Conservation (phyloP, 2,329 filamentous ascomycete genomes). For the Cladosporium oxysporum region DNA sequence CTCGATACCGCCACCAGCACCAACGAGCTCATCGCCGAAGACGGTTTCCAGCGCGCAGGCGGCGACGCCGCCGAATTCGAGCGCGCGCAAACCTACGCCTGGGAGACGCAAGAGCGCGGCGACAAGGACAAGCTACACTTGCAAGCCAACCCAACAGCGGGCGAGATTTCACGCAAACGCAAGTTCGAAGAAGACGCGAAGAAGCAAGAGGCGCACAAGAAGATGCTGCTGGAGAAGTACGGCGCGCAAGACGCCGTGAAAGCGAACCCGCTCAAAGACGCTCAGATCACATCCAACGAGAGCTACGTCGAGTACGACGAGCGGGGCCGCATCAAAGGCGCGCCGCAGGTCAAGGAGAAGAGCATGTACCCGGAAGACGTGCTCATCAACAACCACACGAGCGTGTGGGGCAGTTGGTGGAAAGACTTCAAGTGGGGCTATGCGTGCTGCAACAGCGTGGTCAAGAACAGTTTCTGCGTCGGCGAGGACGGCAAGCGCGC, state of each 20-base stretch:
- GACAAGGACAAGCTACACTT: slow-evolving; percentile 81
- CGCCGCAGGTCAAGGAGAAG: slow-evolving; percentile 71
- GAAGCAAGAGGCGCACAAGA: slow-evolving; percentile 67
- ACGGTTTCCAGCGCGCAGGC: slow-evolving; percentile 84
- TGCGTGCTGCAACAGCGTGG: slow-evolving; percentile 86
- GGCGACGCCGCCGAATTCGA: slow-evolving; percentile 95
- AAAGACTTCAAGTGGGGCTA: slow-evolving; percentile 94
- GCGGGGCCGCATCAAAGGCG: slow-evolving; percentile 84
- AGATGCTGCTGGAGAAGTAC: slow-evolving; percentile 77
- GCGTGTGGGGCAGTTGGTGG: slow-evolving; percentile 98
- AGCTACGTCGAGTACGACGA: slow-evolving; percentile 94
- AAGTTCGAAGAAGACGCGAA: slow-evolving; percentile 71
- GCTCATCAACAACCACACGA: slow-evolving; percentile 84
- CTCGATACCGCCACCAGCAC: slow-evolving; percentile 79
- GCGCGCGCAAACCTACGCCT: slow-evolving; percentile 83
- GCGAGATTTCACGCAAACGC: slow-evolving; percentile 79
- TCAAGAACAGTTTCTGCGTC: slow-evolving; percentile 98
- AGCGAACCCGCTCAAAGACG: slow-evolving; percentile 58
- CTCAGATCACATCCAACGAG: slow-evolving; percentile 77
- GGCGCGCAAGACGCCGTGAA: slow-evolving; percentile 67
- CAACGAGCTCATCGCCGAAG: slow-evolving; percentile 82
- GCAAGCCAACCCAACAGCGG: slow-evolving; percentile 94
- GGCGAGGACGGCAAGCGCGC: slow-evolving; percentile 83
- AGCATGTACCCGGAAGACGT: slow-evolving; percentile 93
- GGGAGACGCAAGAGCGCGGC: slow-evolving; percentile 87